Evolutionary conservation across 176 grass and related monocot species (phyloP).

Genomic region (Zoysia japonica): DNA sequence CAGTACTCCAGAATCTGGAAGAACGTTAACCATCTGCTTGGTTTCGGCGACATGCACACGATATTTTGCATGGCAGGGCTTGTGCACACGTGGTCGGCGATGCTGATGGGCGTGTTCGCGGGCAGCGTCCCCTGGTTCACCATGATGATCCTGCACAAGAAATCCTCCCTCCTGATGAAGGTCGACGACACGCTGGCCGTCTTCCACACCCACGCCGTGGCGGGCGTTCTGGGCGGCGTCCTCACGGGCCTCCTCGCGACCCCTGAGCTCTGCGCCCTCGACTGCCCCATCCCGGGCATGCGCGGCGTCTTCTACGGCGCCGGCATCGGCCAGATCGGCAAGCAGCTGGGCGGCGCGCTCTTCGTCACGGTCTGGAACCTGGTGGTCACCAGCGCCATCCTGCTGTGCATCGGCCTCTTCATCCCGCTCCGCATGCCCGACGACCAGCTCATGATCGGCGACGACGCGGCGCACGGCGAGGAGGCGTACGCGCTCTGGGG

Average conservation of each 20-base stretch:
- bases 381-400: conserved; percentile 59
- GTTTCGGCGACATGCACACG: not conserved
- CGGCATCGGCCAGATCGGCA: conserved; percentile 53
- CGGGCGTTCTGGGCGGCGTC: conserved; percentile 62
- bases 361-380: conserved; percentile 69
- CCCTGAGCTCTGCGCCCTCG: conserved; percentile 54
- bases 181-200: conserved; percentile 79
- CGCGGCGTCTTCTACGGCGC: conserved; percentile 69
- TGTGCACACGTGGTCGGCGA: conserved; percentile 82
- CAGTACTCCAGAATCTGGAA: not conserved
- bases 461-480: conserved; percentile 72
- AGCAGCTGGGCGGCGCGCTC: conserved; percentile 64
- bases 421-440: conserved; percentile 72
- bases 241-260: conserved; percentile 68
- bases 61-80: conserved; percentile 36
- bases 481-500: conserved; percentile 82
- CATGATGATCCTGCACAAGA: conserved; percentile 83
- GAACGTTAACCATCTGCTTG: not conserved
- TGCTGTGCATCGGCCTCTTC: conserved; percentile 49
- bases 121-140: conserved; percentile 68
- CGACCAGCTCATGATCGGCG: conserved; percentile 66
- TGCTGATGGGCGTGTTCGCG: conserved; percentile 60
- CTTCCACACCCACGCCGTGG: conserved; percentile 74
- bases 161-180: conserved; percentile 58
- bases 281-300: conserved; percentile 41